Base-by-base conservation (phyloP, 2,329 filamentous ascomycete species). In the Pseudofabraea citricarpa region DNA sequence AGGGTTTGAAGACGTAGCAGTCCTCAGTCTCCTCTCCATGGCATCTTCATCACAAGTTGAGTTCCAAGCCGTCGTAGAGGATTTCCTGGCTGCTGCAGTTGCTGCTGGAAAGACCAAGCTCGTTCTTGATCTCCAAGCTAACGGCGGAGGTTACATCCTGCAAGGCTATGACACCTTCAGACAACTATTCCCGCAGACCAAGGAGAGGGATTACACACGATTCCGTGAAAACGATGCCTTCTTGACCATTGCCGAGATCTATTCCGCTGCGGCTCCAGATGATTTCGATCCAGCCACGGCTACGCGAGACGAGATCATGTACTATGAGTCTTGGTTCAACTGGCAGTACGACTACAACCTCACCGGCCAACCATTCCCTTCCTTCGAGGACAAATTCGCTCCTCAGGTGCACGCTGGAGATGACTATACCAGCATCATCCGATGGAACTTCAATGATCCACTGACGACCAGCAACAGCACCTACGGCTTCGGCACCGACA, bases 101-200 rank as follows among this genome's bases (percentile, higher is more conserved):
- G 49, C 58, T 2, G 64, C 65, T 2, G 67, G 70, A 2, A 81
- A 80, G 56, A 75, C 66, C 2, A 81, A 77, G 57, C 65, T 87
- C 5, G 68, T 87, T 22, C 74, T 87, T 46, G 83, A 87, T 49
- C 56, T 86, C 6, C 71, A 75, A 4, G 69, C 66, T 2, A 87
- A 87, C 50, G 67, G 66, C 0, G 83, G 82, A 29, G 82, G 83
- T 1, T 60, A 62, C 35, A 56, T 77, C 12, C 52, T 64, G 6
- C 64, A 69, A 6, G 73, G 70, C 1, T 71, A 69, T 35, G 70
- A 74, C 41, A 48, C 73, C 0, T 82, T 81, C 56, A 56, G 61
- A 16, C 57, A 70, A 35, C 54, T 61, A 37, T 61, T 63, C 40
- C 60, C 62, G 23, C 41, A 50, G 12, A 58, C 62, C n/a, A 53